Base-by-base conservation (phyloP, 805 yeast species). In the Wickerhamomyces rabaulensis region DNA sequence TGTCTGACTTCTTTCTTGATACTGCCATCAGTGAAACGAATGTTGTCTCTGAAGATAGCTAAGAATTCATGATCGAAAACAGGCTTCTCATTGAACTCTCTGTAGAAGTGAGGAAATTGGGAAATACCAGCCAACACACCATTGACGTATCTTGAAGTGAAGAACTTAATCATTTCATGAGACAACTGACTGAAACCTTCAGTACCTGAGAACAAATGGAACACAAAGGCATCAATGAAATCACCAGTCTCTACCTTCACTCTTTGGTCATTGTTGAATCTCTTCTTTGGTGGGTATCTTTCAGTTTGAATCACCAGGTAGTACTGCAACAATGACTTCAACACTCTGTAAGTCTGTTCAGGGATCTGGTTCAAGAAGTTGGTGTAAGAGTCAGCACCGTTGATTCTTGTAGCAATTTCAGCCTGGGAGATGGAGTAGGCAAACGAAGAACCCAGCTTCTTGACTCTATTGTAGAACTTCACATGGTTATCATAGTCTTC, bases 361-460 rank as follows among this genome's bases (percentile, higher is more conserved):
- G 69, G 64, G 20, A 65, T 46, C n/a, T 62, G 67, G 13, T 55
- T 50, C 39, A 68, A 50, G 43, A 69, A 66, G 3, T 60, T 58
- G 1, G 45, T 46, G 25, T 66, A 63, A 3, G 74, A 57, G 9
- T 63, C 56, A 13, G 56, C 54, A 22, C 63, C 62, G 39, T 74
- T 73, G n/a, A 74, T 58, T 57, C 91, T 71, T 1, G 81, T 70
- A 0, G 82, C 55, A 20, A 83, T 75, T 55, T 85, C 91, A 35
- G 73, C 63, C 73, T 81, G 77, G 21, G 76, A 70, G 22, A 84
- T 71, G 0, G 82, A 74, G 50, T 75, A 2, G 79, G 13, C 20
- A 44, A 44, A n/a, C 10, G 42, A 43, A 9, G 25, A 40, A 20
- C 47, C 44, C 10, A 36, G 12, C 10, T 38, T 38, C 36, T 40